Percentiles rank a stretch among this genome's conserved stretches.
Evolutionary conservation across 805 yeast species (phyloP).

Genomic region (Tetrapisispora phaffii): DNA sequence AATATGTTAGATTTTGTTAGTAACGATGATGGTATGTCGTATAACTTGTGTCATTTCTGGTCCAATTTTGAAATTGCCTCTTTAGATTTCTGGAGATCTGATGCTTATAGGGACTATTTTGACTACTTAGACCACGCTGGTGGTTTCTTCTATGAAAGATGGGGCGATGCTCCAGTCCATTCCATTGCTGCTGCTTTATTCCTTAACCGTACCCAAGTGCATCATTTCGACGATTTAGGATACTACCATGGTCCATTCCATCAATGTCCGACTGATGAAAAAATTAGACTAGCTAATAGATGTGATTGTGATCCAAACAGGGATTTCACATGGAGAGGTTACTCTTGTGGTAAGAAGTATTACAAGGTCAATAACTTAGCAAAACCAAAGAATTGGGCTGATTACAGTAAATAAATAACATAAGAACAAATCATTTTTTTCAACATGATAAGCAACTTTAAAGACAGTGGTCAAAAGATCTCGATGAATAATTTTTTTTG

Average conservation of each 20-base stretch:
- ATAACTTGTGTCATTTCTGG: constrained; percentile 86
- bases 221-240: constrained; percentile 78
- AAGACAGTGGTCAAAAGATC: not conserved
- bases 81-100: constrained; percentile 62
- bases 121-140: constrained; percentile 69
- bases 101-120: constrained; percentile 62
- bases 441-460: not conserved
- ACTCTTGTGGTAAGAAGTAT: constrained; percentile 61
- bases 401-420: constrained; percentile 1
- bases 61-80: constrained; percentile 79
- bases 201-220: constrained; percentile 58
- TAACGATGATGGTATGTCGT: constrained; percentile 59
- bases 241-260: constrained; percentile 75
- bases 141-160: constrained; percentile 87
- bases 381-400: constrained; percentile 65
- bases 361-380: constrained; percentile 43
- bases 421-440: not conserved
- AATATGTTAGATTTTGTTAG: constrained; percentile 64
- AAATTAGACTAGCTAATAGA: constrained; percentile 45
- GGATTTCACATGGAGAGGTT: constrained; percentile 69
- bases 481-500: too few relatives aligned
- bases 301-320: constrained; percentile 64
- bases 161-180: constrained; percentile 95
- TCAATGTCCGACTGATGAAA: constrained; percentile 65
- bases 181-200: constrained; percentile 79